phyloP scores from a whole-genome alignment of 2,329 filamentous ascomycete species.

The Epicoccum nigrum region DNA sequence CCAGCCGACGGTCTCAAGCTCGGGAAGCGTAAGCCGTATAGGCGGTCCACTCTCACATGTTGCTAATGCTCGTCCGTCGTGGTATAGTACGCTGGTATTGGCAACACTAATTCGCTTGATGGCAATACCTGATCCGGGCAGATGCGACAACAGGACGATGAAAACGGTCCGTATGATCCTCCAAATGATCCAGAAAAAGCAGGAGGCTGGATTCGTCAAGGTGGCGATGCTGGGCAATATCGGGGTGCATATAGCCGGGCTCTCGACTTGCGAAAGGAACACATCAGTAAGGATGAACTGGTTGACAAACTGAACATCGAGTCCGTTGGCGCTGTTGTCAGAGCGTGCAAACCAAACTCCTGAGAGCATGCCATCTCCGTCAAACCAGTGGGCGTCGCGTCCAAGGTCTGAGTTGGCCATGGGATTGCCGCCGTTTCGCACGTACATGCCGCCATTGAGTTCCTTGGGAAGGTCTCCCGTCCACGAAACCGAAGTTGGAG shows the following conservation, averaged over 20 bases:
- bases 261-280: conserved; percentile 61
- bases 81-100: conserved; percentile 70
- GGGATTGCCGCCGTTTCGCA: conserved; percentile 74
- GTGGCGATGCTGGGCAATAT: conserved; percentile 72
- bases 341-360: conserved; percentile 65
- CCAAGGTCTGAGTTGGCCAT: conserved; percentile 65
- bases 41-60: conserved; percentile 75
- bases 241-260: conserved; percentile 57
- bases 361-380: conserved; percentile 76
- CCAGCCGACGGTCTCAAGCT: conserved; percentile 72
- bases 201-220: conserved; percentile 65
- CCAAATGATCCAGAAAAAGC: conserved; percentile 57
- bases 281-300: conserved; percentile 73
- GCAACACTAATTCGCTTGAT: conserved; percentile 74
- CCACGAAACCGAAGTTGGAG: conserved; percentile 63
- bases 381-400: conserved; percentile 74
- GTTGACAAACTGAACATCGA: conserved; percentile 70
- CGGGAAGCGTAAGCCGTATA: conserved; percentile 67
- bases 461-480: conserved; percentile 67
- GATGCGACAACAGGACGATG: conserved; percentile 63
- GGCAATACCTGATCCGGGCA: conserved; percentile 61
- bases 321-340: conserved; percentile 43
- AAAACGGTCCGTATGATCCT: conserved; percentile 63
- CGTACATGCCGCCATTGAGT: conserved; percentile 71
- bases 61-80: conserved; percentile 71